Evolutionary conservation across 1,284 basidiomycete genomes (phyloP), one percentile per base, ranked within the genome.

Genomic region (Stereum hirsutum): DNA sequence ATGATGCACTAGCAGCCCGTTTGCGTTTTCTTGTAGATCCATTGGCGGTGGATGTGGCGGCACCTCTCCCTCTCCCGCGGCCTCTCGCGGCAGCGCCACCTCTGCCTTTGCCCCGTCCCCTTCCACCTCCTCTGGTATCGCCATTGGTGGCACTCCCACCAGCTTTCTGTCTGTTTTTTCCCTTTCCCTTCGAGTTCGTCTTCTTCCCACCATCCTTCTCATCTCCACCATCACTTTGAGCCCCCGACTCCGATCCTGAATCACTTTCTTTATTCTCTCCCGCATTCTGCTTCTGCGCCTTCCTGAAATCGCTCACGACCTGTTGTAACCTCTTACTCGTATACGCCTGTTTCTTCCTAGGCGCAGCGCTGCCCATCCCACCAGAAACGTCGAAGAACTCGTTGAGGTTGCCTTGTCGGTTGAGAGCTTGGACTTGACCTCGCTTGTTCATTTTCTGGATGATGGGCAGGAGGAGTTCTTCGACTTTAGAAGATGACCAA

Each of bases 401-500:
- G 47, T 69, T 72, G 36, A 88, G 58, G 43, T 81, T 88, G 17
- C 79, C 75, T 60, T 99, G 95, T 50, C 72, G 78, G 56, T 84
- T 87, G 10, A 76, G 52, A 5, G 78, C 75, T 37, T 64, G 47
- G 54, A 81, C 83, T 65, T 88, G 81, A 21, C 74, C 76, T 27
- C 89, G 81, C 55, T 83, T 81, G 49, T 78, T 84, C 69, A 95
- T 86, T 52, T 81, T 88, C 53, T 91, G 90, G 42, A 99, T 92
- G 50, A 99, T 91, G 5, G 96, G 96, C 30, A 95, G 68, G 12
- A 99, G 66, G 28, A 94, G 75, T 48, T 96, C 91, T 55, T 98
- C 93, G 1, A 93, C 89, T 67, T 98, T 99, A 28, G 62, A 63
- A 49, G 85, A 75, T 5, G 72, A 69, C 96, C 96, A 99, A 14